Evolutionary conservation across 2,329 filamentous ascomycete genomes (phyloP), one percentile per base, ranked within the genome.

Genomic region (Aspergillus pseudotamarii): DNA sequence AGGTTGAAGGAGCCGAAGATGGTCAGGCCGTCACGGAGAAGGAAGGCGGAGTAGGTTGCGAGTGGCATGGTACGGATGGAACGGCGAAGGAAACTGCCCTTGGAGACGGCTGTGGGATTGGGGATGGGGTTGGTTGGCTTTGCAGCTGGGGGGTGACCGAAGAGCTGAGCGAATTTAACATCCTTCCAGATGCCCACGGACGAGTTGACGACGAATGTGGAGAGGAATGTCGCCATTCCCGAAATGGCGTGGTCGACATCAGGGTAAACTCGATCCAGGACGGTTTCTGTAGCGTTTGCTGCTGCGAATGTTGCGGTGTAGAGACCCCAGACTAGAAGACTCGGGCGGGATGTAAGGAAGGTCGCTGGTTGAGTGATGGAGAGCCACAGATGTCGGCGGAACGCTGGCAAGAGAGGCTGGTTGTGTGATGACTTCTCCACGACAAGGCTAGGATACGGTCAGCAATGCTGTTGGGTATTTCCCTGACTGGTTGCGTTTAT

Each of bases 291-390:
- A 6, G 85, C 80, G 82, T 96, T 96, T 69, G 93, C 93, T 1
- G 91, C 92, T n/a, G 93, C 81, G 80, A 96, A 96, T 58, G 93
- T 97, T 69, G 91, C 89, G 64, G 89, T 91, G 83, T 96, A 97
- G 58, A 94, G 83, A 61, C 78, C 75, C 69, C 78, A 78, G 63
- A 80, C 77, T 4, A 80, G 73, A 45, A 78, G 73, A 64, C 75
- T 77, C 4, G 78, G 78, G 53, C 80, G 80, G 58, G 76, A 79
- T 53, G 72, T 72, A 60, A 80, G 71, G 68, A 78, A 79, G 6
- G 62, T 69, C 46, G 78, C 74, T 34, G 78, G 78, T 41, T 76
- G 75, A 32, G 73, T 74, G 57, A 79, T 61, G 12, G 77, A 78
- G 57, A 74, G 71, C 65, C 68, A 72, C 36, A 79, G 60, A 51